Evolutionary conservation across 208 protist species (phyloP).

Genomic region (Crithidia sp.): DNA sequence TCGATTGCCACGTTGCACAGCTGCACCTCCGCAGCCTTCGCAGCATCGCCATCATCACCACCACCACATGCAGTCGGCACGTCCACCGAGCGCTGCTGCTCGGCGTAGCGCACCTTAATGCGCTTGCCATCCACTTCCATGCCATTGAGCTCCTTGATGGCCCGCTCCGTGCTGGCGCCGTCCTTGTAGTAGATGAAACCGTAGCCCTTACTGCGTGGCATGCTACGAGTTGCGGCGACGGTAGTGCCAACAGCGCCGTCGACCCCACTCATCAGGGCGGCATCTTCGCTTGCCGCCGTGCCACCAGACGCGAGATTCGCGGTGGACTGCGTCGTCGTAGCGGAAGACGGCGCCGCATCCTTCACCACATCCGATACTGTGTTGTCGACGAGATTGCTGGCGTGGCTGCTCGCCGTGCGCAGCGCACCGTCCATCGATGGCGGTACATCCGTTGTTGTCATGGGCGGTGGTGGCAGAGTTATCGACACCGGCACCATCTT

Average conservation of each 20-base stretch:
- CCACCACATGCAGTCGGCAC: background rate
- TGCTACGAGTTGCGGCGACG: background rate
- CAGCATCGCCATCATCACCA: background rate
- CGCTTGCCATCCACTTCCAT: constrained; percentile 45
- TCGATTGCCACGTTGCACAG: background rate
- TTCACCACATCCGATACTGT: background rate
- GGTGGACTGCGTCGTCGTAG: background rate
- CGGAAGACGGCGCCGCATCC: background rate
- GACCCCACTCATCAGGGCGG: too few species aligned
- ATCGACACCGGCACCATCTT: constrained; percentile 10
- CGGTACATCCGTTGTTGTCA: too few species aligned
- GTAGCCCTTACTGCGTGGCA: constrained; percentile 70
- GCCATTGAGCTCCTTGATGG: constrained; percentile 66
- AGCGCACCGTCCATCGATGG: too few species aligned
- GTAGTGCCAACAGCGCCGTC: background rate
- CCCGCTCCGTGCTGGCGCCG: constrained; percentile 45
- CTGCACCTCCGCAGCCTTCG: background rate
- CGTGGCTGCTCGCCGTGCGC: background rate
- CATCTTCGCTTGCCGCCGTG: too few species aligned
- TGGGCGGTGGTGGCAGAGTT: too few species aligned
- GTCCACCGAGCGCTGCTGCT: constrained; percentile 47
- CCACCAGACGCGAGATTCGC: background rate
- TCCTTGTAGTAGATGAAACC: constrained; percentile 84
- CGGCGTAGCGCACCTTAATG: constrained; percentile 72
- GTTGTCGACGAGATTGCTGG: background rate